Conservation (phyloP, 495 filamentous ascomycete genomes). For the Ramalina peruviana region DNA sequence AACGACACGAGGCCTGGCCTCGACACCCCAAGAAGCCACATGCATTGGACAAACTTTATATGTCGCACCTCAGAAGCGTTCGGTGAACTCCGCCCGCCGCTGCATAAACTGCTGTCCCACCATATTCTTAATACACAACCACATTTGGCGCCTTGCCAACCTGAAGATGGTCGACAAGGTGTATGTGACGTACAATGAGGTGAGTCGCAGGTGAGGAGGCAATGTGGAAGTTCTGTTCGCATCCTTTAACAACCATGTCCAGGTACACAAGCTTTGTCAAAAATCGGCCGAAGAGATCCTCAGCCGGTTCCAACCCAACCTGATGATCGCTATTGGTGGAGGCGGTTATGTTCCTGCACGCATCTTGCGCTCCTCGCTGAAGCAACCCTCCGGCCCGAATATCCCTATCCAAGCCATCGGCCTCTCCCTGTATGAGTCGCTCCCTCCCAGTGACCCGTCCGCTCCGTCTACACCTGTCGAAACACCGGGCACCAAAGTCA, state of each 20-base stretch:
- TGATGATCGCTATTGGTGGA: conserved; percentile 97
- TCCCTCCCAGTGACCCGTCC: conserved; percentile 37
- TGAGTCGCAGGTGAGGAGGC: conserved; percentile 17
- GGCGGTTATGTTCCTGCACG: conserved; percentile 95
- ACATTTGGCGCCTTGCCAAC: background rate
- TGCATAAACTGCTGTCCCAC: too few relatives aligned
- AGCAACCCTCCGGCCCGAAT: conserved; percentile 72
- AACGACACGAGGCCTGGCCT: background rate
- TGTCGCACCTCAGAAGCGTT: background rate
- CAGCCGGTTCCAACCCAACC: conserved; percentile 69
- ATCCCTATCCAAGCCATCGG: conserved; percentile 99
- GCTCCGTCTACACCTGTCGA: conserved; percentile 37
- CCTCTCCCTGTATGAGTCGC: conserved; percentile 86
- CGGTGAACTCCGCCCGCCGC: too few relatives aligned
- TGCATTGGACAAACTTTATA: background rate
- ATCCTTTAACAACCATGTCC: background rate
- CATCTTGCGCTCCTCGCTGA: conserved; percentile 95
- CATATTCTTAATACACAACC: background rate
- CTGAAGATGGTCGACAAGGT: conserved; percentile 70
- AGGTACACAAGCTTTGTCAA: conserved; percentile 98
- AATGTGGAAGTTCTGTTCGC: too few relatives aligned
- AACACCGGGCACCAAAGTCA: conserved; percentile 79
- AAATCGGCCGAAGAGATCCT: conserved; percentile 68
- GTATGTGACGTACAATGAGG: conserved; percentile 94
- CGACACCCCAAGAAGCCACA: too few relatives aligned